Evolutionary conservation across 2,329 filamentous ascomycete genomes (phyloP).

Genomic region (Rhynchosporium agropyri): DNA sequence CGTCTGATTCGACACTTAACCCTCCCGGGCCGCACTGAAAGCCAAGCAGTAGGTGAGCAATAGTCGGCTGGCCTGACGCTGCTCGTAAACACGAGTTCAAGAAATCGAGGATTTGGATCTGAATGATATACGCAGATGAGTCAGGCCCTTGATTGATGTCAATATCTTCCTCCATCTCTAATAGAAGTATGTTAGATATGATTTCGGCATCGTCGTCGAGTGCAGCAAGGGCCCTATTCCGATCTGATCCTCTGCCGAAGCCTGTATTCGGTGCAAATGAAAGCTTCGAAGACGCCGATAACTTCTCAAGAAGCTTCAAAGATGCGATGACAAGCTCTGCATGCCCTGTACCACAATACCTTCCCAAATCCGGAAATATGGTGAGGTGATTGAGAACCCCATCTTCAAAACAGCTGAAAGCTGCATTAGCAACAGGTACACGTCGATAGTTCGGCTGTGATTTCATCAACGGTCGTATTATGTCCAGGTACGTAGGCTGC

Average conservation of each 20-base stretch:
- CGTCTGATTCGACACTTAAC: slow-evolving; percentile 67
- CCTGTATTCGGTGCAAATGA: slow-evolving; percentile 32
- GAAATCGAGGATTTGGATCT: slow-evolving; percentile 83
- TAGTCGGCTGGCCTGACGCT: slow-evolving; percentile 75
- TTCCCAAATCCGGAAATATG: slow-evolving; percentile 79
- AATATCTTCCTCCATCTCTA: slow-evolving; percentile 67
- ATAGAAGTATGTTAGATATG: slow-evolving; percentile 73
- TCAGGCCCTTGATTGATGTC: slow-evolving; percentile 73
- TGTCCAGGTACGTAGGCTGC: slow-evolving; percentile 87
- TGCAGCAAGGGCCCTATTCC: slow-evolving; percentile 86
- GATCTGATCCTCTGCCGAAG: slow-evolving; percentile 47
- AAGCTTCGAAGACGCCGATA: slow-evolving; percentile 76
- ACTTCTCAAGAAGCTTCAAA: slow-evolving; percentile 79
- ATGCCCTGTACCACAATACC: slow-evolving; percentile 85
- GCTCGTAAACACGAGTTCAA: slow-evolving; percentile 77
- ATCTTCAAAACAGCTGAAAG: slow-evolving; percentile 90
- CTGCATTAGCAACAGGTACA: slow-evolving; percentile 68
- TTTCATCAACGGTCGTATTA: slow-evolving; percentile 80
- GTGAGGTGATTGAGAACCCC: slow-evolving; percentile 79
- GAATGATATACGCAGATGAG: slow-evolving; percentile 76
- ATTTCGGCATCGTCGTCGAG: slow-evolving; percentile 80
- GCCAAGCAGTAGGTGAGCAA: slow-evolving; percentile 88
- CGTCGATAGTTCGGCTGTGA: slow-evolving; percentile 61
- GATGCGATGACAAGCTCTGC: slow-evolving; percentile 78
- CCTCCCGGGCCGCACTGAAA: slow-evolving; percentile 76